Conservation (phyloP, 2,329 filamentous ascomycete genomes). For the Phaeosphaeriaceae sp. region DNA sequence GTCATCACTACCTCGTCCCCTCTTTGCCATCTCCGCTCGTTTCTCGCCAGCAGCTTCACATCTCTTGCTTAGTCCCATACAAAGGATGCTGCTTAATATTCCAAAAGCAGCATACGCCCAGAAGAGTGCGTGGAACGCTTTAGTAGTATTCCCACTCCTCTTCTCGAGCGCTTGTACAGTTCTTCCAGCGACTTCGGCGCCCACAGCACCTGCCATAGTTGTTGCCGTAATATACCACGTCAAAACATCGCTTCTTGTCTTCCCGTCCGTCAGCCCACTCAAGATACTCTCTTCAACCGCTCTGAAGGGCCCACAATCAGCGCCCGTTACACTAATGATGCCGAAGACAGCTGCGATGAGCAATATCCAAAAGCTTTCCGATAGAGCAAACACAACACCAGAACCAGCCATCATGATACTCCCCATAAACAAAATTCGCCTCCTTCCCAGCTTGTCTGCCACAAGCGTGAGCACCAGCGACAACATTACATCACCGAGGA, state of each 20-base stretch:
- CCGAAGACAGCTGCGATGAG: conserved; percentile 47
- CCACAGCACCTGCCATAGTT: conserved; percentile 44
- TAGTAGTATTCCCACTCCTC: conserved; percentile 44
- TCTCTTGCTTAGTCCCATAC: conserved; percentile 47
- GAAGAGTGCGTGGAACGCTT: conserved; percentile 52
- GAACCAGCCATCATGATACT: conserved; percentile 46
- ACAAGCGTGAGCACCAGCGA: conserved; percentile 48
- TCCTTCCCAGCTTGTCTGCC: conserved; percentile 46
- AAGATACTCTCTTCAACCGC: conserved; percentile 47
- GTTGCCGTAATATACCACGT: conserved; percentile 49
- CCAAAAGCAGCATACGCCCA: conserved; percentile 53
- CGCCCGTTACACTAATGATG: conserved; percentile 46
- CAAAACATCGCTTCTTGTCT: conserved; percentile 46
- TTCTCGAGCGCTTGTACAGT: conserved; percentile 49
- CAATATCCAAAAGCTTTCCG: conserved; percentile 47
- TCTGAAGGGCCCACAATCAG: conserved; percentile 44
- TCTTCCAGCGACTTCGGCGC: conserved; percentile 47
- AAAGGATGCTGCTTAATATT: conserved; percentile 47
- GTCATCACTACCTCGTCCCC: conserved; percentile 18
- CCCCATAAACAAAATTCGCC: conserved; percentile 44
- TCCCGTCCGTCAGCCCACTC: conserved; percentile 44
- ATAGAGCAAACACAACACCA: conserved; percentile 44
- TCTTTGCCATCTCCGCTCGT: conserved; percentile 31
- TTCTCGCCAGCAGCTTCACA: conserved; percentile 49
- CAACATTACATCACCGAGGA: conserved; percentile 48